Conservation (phyloP, 768 basidiomycete genomes). For the Pleurotus cornucopiae region DNA sequence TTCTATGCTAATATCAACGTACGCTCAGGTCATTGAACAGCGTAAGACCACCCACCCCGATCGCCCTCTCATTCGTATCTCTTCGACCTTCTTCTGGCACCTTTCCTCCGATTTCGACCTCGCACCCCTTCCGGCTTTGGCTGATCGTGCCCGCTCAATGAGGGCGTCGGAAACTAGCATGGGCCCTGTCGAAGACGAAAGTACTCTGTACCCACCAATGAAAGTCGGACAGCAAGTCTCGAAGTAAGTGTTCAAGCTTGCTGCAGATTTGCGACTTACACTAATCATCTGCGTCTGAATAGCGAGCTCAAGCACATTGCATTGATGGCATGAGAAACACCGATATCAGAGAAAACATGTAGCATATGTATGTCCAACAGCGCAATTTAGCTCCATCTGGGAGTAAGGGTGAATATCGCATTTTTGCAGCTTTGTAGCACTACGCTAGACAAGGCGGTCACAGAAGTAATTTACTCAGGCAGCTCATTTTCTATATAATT, state of each 20-base stretch:
- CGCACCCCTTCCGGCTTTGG: conserved; percentile 55
- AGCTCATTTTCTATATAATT: too few species aligned
- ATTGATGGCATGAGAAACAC: conserved; percentile 57
- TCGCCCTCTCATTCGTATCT: conserved; percentile 92
- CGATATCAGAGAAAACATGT: too few species aligned
- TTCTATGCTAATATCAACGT: not conserved
- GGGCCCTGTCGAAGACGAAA: conserved; percentile 37
- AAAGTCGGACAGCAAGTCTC: conserved; percentile 89
- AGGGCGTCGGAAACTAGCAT: conserved; percentile 33
- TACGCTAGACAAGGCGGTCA: too few species aligned
- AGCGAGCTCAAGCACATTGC: conserved; percentile 83
- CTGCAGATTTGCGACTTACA: not conserved
- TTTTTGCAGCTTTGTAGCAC: too few species aligned
- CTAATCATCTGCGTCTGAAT: conserved; percentile 7
- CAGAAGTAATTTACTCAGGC: conserved; percentile 13
- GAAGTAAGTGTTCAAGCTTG: conserved; percentile 42
- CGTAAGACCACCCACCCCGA: conserved; percentile 56
- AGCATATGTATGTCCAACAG: too few species aligned
- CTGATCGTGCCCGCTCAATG: conserved; percentile 40
- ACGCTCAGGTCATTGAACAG: conserved; percentile 53
- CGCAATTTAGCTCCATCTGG: too few species aligned
- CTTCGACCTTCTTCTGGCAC: conserved; percentile 96
- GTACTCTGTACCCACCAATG: conserved; percentile 58
- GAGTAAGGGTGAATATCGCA: too few species aligned
- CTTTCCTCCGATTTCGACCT: conserved; percentile 82